Evolutionary conservation across 116 monocot species (phyloP).

Genomic region (Zostera marina): DNA sequence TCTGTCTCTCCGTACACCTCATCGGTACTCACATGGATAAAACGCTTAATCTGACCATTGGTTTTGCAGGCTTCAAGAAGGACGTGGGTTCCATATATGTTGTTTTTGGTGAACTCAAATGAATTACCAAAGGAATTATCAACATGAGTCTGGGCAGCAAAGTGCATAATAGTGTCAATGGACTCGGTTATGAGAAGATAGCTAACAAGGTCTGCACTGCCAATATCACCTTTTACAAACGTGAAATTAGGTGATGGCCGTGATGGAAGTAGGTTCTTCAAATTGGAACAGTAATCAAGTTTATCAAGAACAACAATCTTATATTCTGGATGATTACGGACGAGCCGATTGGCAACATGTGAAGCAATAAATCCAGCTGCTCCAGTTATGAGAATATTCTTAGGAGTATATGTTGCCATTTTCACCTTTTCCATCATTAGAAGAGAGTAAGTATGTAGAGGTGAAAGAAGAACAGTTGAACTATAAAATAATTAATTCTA

Average conservation of each 20-base stretch:
- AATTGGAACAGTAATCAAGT: conserved; percentile 75
- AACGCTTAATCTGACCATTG: conserved; percentile 46
- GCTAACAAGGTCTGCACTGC: conserved; percentile 63
- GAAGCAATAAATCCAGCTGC: conserved; percentile 81
- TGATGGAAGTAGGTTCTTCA: conserved; percentile 51
- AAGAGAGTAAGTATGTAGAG: neutral
- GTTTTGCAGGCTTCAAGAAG: conserved; percentile 75
- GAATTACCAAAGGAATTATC: conserved; percentile 87
- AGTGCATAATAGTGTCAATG: conserved; percentile 81
- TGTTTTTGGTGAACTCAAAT: conserved; percentile 77
- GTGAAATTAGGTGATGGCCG: conserved; percentile 48
- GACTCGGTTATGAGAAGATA: conserved; percentile 62
- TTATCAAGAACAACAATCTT: conserved; percentile 74
- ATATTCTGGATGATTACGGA: conserved; percentile 48
- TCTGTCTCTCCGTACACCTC: conserved; percentile 93
- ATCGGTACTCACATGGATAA: conserved; percentile 81
- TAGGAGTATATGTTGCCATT: conserved; percentile 50
- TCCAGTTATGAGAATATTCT: conserved; percentile 77
- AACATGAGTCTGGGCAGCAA: conserved; percentile 79
- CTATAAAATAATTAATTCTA: neutral
- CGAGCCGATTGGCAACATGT: conserved; percentile 66
- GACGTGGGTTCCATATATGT: conserved; percentile 73
- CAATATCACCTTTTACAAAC: conserved; percentile 79
- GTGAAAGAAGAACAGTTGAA: neutral
- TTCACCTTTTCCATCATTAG: neutral